phyloP scores from a whole-genome alignment of 2,329 filamentous ascomycete genomes.

The Arthrobotrys megalospora region DNA sequence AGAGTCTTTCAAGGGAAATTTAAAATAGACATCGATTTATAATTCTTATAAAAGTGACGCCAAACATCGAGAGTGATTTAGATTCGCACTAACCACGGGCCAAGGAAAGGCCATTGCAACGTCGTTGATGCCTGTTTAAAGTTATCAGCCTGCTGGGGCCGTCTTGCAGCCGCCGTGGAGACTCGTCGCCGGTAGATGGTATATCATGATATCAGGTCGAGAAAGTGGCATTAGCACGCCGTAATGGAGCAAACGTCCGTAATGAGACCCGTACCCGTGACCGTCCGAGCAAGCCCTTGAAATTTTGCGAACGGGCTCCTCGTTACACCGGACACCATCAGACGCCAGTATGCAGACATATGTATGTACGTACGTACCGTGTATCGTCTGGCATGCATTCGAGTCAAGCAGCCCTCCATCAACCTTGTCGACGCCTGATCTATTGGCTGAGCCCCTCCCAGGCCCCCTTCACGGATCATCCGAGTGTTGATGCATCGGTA shows the following conservation, averaged over 20 bases:
- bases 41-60: background rate
- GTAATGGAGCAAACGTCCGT: conserved; percentile 29
- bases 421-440: conserved; percentile 12
- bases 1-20: background rate
- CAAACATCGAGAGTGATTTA: background rate
- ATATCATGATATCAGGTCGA: conserved; percentile 5
- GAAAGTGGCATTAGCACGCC: conserved; percentile 39
- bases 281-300: conserved; percentile 12
- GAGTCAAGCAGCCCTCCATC: conserved; percentile 3
- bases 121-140: conserved; percentile 41
- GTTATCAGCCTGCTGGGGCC: conserved; percentile 32
- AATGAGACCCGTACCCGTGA: conserved; percentile 24
- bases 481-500: conserved; percentile 12
- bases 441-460: conserved; percentile 22
- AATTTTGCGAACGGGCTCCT: conserved; percentile 4
- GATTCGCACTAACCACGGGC: conserved; percentile 7
- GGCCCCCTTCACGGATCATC: conserved; percentile 7
- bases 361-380: background rate
- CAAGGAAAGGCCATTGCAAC: conserved; percentile 5
- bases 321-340: conserved; percentile 11
- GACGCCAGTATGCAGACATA: background rate
- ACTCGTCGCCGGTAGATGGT: conserved; percentile 25
- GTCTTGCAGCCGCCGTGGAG: conserved; percentile 21
- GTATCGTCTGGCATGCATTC: background rate
- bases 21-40: conserved; percentile 7